Base-by-base conservation (phyloP, 192 early-diverging fungal genomes). In the Backusella psychrophila region DNA sequence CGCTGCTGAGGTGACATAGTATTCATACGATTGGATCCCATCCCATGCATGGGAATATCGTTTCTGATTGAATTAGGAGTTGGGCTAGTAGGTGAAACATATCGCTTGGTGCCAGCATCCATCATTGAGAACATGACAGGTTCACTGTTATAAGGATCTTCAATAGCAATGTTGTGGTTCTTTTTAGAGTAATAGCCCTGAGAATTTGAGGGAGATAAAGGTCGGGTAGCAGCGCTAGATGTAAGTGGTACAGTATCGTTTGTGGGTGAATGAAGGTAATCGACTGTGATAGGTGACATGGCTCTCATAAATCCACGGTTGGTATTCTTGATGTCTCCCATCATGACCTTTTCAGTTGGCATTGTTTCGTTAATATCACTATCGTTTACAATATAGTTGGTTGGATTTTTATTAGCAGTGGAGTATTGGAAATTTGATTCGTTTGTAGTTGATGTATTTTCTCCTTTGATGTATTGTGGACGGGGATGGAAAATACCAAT, bases 401-500 rank as follows among this genome's bases (percentile, higher is more conserved):
- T 66, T 0, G 65, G 74, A 4, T 34, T 19, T 14, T n/a, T 63
- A 41, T 56, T 65, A 21, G 34, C 59, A 12, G 34, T 46, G 17
- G 74, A 42, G 26, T 65, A 41, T 38, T 63, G 72, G 35, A 66
- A 65, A 12, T 26, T 67, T 26, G 74, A 63, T 66, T 75, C 39
- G 21, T 65, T 75, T 29, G 36, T 67, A 26, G 26, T 65, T 1
- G 41, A 41, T 23, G 63, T 75, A 39, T 41, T 36, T 34, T 75
- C 36, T 34, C 6, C 38, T n/a, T 75, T 42, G 14, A 41, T 33
- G n/a, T 66, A 67, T 33, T 66, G 65, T 21, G 59, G 59, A 34
- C 74, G 59, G 29, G 74, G 74, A 34, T 75, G 74, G 41, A 75
- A 75, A 67, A 75, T 49, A 19, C 39, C 33, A 33, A 75, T 75